Conservation (phyloP, 495 filamentous ascomycete genomes). For the Penicillium goetzii region DNA sequence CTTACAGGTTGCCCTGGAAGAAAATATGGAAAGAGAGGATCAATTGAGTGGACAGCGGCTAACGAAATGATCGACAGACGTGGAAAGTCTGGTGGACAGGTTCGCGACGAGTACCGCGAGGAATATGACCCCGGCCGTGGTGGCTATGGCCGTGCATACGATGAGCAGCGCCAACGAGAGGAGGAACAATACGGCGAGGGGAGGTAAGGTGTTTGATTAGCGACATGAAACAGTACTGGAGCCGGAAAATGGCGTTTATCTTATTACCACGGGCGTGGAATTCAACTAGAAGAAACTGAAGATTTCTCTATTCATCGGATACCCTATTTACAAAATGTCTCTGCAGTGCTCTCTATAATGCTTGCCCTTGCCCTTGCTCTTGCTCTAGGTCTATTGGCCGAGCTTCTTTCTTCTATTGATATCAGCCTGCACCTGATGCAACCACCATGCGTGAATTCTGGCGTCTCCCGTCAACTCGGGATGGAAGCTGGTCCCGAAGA, state of each 20-base stretch:
- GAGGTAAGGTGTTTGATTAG: conserved; percentile 37
- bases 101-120: conserved; percentile 95
- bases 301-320: conserved; percentile 32
- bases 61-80: conserved; percentile 46
- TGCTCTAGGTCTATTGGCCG: conserved; percentile 23
- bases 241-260: conserved; percentile 46
- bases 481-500: conserved; percentile 96
- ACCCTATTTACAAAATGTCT: conserved; percentile 35
- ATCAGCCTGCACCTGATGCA: conserved; percentile 65
- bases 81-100: conserved; percentile 93
- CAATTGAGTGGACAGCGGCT: not conserved
- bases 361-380: conserved; percentile 1
- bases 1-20: not conserved
- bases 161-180: conserved; percentile 62
- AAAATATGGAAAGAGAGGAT: not conserved
- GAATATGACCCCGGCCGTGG: conserved; percentile 95
- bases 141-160: conserved; percentile 73
- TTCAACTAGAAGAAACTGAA: conserved; percentile 29
- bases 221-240: conserved; percentile 16
- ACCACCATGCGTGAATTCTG: conserved; percentile 94
- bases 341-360: conserved; percentile 18
- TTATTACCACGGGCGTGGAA: conserved; percentile 18
- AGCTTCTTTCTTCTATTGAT: conserved; percentile 36
- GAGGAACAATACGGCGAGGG: conserved; percentile 58
- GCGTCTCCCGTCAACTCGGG: conserved; percentile 89